Conservation (phyloP, 306 rosid species). For the Aeschynomene evenia region DNA sequence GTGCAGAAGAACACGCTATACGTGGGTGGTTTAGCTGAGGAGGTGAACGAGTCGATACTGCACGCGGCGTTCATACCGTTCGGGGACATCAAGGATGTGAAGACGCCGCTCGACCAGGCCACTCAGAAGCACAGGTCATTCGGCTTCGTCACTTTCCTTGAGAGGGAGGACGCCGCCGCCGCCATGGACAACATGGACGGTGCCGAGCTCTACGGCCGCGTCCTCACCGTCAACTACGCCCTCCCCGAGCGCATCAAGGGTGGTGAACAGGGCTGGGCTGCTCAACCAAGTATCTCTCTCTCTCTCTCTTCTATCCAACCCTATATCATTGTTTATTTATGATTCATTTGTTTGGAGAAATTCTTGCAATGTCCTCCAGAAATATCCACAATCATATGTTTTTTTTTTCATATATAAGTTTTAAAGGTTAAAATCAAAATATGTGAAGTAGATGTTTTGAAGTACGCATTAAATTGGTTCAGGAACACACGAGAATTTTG, state of each 20-base stretch:
- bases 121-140: conserved; percentile 98
- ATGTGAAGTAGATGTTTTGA: too few species aligned
- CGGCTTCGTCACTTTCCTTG: conserved; percentile 93
- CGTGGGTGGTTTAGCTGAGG: conserved; percentile 93
- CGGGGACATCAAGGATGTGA: conserved; percentile 93
- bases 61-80: conserved; percentile 92
- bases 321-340: too few species aligned
- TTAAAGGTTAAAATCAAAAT: too few species aligned
- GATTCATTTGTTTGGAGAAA: too few species aligned
- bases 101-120: conserved; percentile 92
- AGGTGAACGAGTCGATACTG: conserved; percentile 77
- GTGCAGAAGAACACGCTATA: conserved; percentile 92
- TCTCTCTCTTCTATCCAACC: neutral
- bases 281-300: conserved; percentile 69
- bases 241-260: conserved; percentile 91
- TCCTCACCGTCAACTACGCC: conserved; percentile 92
- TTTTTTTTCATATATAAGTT: too few species aligned
- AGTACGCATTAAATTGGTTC: too few species aligned
- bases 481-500: too few species aligned
- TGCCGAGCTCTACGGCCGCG: conserved; percentile 95
- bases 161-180: conserved; percentile 83
- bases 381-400: too few species aligned
- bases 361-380: too few species aligned
- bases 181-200: conserved; percentile 99
- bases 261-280: conserved; percentile 99